A percentile compares a stretch with the other conserved stretches of the same genome.
Conservation (phyloP, 257 asterid species). For the Euphrasia confusa region DNA sequence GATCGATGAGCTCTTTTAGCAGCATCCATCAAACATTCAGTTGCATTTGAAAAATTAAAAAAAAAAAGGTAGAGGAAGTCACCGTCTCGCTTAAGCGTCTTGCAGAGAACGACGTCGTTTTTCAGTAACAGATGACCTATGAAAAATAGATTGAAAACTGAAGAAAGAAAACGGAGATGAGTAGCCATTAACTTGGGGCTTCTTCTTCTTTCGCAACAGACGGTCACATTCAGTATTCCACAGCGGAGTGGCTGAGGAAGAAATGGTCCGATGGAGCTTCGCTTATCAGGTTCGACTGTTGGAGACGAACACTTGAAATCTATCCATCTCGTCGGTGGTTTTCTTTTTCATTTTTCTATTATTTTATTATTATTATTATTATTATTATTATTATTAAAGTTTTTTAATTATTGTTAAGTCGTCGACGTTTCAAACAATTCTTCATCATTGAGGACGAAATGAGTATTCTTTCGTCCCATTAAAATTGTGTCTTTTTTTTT, state of each 20-base stretch:
- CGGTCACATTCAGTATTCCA: slow-evolving; percentile 24
- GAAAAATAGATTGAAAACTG: slow-evolving; percentile 24
- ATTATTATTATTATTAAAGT: no score
- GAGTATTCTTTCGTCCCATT: no score
- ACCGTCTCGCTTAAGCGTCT: slow-evolving; percentile 94
- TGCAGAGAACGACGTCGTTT: slow-evolving; percentile 49
- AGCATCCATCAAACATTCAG: slow-evolving; percentile 18
- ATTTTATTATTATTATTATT: no score
- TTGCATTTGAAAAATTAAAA: not conserved
- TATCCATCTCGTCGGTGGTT: not conserved
- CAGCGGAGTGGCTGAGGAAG: slow-evolving; percentile 24
- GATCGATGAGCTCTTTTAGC: not conserved
- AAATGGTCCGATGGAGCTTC: not conserved
- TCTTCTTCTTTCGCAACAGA: slow-evolving; percentile 12
- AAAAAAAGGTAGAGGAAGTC: slow-evolving; percentile 18
- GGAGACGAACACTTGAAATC: not conserved
- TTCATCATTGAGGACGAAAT: no score
- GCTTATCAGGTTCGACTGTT: not conserved
- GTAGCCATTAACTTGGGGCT: slow-evolving; percentile 29
- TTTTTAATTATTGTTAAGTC: not conserved
- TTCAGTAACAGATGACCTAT: slow-evolving; percentile 31
- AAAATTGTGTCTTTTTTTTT: no score
- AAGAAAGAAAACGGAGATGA: slow-evolving; percentile 17
- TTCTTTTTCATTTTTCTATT: not conserved
- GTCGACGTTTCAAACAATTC: no score